Evolutionary conservation across 805 yeast genomes (phyloP).

Genomic region (Metschnikowia continentalis): DNA sequence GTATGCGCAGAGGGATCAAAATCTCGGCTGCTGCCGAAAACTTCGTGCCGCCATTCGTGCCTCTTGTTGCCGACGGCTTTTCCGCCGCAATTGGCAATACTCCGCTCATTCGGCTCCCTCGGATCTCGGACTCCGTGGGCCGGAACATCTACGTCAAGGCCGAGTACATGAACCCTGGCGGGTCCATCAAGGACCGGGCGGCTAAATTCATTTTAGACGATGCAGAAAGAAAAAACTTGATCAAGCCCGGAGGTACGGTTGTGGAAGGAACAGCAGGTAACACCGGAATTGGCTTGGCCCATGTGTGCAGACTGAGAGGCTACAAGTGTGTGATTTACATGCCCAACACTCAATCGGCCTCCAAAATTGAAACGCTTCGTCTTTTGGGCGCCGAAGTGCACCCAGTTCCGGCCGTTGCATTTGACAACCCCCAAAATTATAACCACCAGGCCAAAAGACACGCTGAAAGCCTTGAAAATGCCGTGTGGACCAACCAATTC

Average conservation of each 20-base stretch:
- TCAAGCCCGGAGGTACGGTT: slow-evolving; percentile 76
- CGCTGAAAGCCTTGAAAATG: slow-evolving; percentile 70
- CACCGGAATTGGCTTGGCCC: slow-evolving; percentile 91
- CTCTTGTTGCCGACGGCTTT: slow-evolving; percentile 68
- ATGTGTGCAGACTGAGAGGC: slow-evolving; percentile 74
- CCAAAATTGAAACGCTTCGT: slow-evolving; percentile 69
- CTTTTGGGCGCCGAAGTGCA: slow-evolving; percentile 80
- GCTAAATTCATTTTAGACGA: slow-evolving; percentile 73
- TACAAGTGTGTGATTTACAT: slow-evolving; percentile 82
- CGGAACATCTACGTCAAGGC: slow-evolving; percentile 85
- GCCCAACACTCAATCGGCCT: slow-evolving; percentile 86
- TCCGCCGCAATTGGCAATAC: slow-evolving; percentile 91
- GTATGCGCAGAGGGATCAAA: slow-evolving; percentile 6
- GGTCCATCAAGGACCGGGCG: slow-evolving; percentile 88
- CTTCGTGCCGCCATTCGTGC: slow-evolving; percentile 48
- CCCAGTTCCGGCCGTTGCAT: slow-evolving; percentile 87
- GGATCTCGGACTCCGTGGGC: slow-evolving; percentile 54
- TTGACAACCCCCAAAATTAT: slow-evolving; percentile 75
- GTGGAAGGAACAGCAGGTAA: slow-evolving; percentile 95
- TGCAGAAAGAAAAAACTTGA: slow-evolving; percentile 65
- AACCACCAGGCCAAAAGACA: slow-evolving; percentile 85
- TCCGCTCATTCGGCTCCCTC: slow-evolving; percentile 64
- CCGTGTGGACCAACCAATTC: slow-evolving; percentile 92
- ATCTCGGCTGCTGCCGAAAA: slow-evolving; percentile 10
- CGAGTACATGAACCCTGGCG: slow-evolving; percentile 92